These are phyloP conservation scores for Calycina marina DNA, from an alignment of 2,329 filamentous ascomycete species.

Conservation along the genomic window DNA sequence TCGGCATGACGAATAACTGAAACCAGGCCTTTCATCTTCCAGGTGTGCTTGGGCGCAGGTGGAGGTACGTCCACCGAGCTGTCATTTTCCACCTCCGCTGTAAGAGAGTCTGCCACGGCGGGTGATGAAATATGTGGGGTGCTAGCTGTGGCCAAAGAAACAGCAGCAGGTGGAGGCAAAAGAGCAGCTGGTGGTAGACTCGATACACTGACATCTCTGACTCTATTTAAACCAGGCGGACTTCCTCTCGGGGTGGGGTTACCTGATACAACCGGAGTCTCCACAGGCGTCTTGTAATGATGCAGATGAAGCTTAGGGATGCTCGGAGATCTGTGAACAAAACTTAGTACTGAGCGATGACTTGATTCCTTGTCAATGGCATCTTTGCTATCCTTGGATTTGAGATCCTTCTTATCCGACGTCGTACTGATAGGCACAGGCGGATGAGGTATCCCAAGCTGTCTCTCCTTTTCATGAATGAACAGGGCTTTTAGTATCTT, in stretches of 20 bases:
- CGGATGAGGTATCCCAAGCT: slow-evolving; percentile 28
- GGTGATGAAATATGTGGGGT: slow-evolving; percentile 11
- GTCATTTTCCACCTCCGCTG: slow-evolving; percentile 1
- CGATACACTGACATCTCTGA: slow-evolving; percentile 7
- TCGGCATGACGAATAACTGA: slow-evolving; percentile 94
- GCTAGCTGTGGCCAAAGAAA: slow-evolving; percentile 8
- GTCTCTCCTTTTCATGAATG: slow-evolving; percentile 58
- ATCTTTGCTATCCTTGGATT: slow-evolving; percentile 11
- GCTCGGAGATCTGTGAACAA: slow-evolving; percentile 47
- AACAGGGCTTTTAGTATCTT: slow-evolving; percentile 81
- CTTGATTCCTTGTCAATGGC: slow-evolving; percentile 18
- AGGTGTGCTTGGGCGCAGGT: slow-evolving; percentile 73
- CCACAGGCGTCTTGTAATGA: slow-evolving; percentile 26
- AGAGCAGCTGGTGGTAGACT: slow-evolving; percentile 13
- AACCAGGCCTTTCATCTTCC: slow-evolving; percentile 96
- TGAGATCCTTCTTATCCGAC: slow-evolving; percentile 1
- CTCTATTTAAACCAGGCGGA: slow-evolving; percentile 16
- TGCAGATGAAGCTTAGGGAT: slow-evolving; percentile 39
- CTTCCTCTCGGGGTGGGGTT: slow-evolving; percentile 16
- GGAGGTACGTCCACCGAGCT: slow-evolving; percentile 26
- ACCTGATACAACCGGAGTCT: slow-evolving; percentile 29
- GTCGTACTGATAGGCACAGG: slow-evolving; percentile 7
- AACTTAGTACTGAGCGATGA: slow-evolving; percentile 34
- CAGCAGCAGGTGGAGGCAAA: slow-evolving; percentile 16
- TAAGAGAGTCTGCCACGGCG: slow-evolving; percentile 13